Base-by-base conservation (phyloP, 768 basidiomycete species). In the Dioszegia aurantiaca region DNA sequence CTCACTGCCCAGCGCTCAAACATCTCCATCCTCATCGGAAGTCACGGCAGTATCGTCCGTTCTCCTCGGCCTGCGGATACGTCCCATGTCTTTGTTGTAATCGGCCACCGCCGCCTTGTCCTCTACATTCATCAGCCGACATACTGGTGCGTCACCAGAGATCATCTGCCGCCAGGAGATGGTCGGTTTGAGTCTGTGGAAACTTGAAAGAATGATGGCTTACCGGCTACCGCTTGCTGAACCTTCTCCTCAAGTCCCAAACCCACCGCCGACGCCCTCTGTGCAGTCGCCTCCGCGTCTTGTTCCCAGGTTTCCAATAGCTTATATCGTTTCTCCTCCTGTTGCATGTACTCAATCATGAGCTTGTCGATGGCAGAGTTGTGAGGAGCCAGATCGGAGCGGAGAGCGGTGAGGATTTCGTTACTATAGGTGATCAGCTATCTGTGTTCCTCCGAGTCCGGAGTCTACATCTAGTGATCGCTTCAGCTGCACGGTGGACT, bases 21-120 rank as follows among this genome's bases (percentile, higher is more conserved):
- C 33, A 51, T 19, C 48, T 41, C 39, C 40, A 8, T 53, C 51
- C 37, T 28, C 51, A 17, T 53, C 51, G 27, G 36, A 39, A 21
- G 21, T 5, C 36, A 53, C 51, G 3, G 19, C 51, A 39, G 51
- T 53, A 19, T 53, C 51, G 24, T 53, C 51, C 51, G 51, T 53
- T 37, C 19, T 53, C 17, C 51, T 53, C 19, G 51, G 51, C 24
- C 51, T 19, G 37, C 40, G 39, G n/a, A 4, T 37, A 14, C 26
- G 24, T 2, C 51, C 51, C 3, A 53, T 40, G 5, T 9, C 6
- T 37, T 27, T 21, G 14, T 53, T 26, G 37, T 40, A 53, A 12
- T 5, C 21, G 9, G 16, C n/a, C 16, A 27, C 17, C 23, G 51
- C 51, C 19, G 16, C 17, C 51, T 40, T 12, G n/a, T 40, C 37